These are phyloP conservation scores for Grosmannia serpens DNA, from an alignment of 2,329 filamentous ascomycete species.

Conservation along the genomic window DNA sequence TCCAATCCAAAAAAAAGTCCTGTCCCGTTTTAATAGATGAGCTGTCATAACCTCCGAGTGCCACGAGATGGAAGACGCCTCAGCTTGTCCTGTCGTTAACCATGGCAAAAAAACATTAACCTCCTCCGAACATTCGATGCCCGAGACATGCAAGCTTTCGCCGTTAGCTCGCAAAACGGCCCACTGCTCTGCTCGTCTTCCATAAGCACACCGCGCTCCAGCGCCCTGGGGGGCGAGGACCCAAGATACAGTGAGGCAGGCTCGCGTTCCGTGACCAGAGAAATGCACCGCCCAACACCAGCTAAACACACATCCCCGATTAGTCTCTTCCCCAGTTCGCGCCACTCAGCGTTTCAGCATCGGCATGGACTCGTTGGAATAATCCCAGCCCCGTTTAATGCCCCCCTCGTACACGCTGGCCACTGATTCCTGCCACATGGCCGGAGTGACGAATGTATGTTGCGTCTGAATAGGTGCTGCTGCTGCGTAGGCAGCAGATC, in stretches of 20 bases:
- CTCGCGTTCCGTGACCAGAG: not conserved
- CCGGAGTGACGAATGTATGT: slow-evolving; percentile 50
- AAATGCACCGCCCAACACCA: not conserved
- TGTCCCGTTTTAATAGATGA: not conserved
- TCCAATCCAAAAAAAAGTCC: not conserved
- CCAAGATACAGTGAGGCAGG: not conserved
- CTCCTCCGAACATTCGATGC: not conserved
- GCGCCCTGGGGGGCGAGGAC: not conserved
- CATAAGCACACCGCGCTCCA: not conserved
- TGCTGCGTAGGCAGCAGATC: slow-evolving; percentile 37
- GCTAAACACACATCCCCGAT: not conserved
- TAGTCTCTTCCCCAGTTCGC: not conserved
- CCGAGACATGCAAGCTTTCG: not conserved
- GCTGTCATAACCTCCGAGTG: not conserved
- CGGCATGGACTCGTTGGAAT: slow-evolving; percentile 21
- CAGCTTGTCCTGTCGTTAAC: not conserved
- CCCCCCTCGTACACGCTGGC: slow-evolving; percentile 57
- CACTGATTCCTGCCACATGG: slow-evolving; percentile 64
- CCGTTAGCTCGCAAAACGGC: not conserved
- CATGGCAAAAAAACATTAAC: not conserved
- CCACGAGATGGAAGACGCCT: not conserved
- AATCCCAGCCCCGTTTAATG: slow-evolving; percentile 51
- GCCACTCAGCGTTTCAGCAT: slow-evolving; percentile 9
- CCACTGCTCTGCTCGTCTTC: not conserved
- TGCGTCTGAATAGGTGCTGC: slow-evolving; percentile 34